Percentiles rank a stretch among this genome's conserved stretches.
phyloP scores from a whole-genome alignment of 2,329 filamentous ascomycete genomes.

The Pleurostoma richardsiae region DNA sequence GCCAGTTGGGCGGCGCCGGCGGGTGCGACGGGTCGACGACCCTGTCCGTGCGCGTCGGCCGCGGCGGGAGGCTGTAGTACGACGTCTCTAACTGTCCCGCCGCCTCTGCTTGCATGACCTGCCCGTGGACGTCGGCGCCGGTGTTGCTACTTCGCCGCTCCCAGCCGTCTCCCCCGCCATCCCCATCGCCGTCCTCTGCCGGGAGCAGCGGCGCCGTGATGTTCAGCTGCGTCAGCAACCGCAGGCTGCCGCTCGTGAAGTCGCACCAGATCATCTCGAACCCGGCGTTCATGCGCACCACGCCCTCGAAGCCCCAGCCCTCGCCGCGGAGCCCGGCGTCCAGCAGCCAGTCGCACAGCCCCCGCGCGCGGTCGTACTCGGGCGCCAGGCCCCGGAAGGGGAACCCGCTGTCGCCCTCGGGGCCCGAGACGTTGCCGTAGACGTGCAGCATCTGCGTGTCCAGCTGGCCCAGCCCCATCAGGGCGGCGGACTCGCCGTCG shows the following conservation, averaged over 20 bases:
- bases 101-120: neutral
- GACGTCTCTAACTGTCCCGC: slow-evolving; percentile 10
- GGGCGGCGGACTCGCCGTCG: slow-evolving; percentile 42
- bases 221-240: slow-evolving; percentile 37
- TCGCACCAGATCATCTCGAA: slow-evolving; percentile 50
- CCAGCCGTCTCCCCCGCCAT: neutral
- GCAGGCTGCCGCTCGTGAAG: slow-evolving; percentile 36
- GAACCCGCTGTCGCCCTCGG: slow-evolving; percentile 10
- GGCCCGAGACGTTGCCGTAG: slow-evolving; percentile 38
- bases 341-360: slow-evolving; percentile 39
- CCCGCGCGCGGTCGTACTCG: slow-evolving; percentile 41
- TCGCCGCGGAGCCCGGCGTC: slow-evolving; percentile 31
- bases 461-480: slow-evolving; percentile 39
- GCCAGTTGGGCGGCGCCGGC: slow-evolving; percentile 30
- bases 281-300: slow-evolving; percentile 46
- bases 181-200: slow-evolving; percentile 4
- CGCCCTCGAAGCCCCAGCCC: slow-evolving; percentile 43
- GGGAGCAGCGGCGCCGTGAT: slow-evolving; percentile 34
- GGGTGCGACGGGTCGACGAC: slow-evolving; percentile 25
- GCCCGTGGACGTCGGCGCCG: neutral
- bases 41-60: slow-evolving; percentile 27
- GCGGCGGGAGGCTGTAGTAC: slow-evolving; percentile 28
- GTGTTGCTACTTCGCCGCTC: neutral
- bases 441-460: slow-evolving; percentile 45
- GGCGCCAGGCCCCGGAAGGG: slow-evolving; percentile 29